Evolutionary conservation across 1,284 basidiomycete species (phyloP), one percentile per base, ranked within the genome.

Genomic region (Phylloboletellus chloephorus): DNA sequence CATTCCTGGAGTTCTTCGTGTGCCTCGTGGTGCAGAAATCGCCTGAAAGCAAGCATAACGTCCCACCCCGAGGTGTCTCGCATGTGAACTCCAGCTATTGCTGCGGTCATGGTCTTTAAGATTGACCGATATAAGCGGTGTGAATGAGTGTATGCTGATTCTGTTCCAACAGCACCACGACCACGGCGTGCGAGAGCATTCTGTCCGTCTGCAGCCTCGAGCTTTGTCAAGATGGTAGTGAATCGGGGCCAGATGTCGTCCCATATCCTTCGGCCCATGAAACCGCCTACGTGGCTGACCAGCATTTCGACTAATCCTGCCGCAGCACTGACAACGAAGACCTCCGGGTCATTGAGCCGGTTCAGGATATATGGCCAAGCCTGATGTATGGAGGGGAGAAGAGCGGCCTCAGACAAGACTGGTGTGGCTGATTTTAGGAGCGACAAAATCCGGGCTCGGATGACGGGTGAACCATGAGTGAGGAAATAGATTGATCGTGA

Each of bases 201-300:
- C 15, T 66, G 61, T 20, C 67, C 56, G 53, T 93, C 88, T 10
- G 71, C 74, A 13, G 58, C 61, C 32, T 79, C 74, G 17, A 92
- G 72, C 19, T 67, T 69, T 3, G 58, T 60, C 29, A 94, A 63
- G 42, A 93, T 69, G 4, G 51, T 56, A 28, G 67, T 67, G 55
- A 94, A 87, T 20, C 74, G 76, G 2, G 93, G 93, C 91, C 92
- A 95, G 12, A 90, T 75, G 50, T 95, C 88, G 49, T 94, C 88
- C 74, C 90, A 83, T 13, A 96, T 74, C 37, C 85, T 71, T 21
- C 78, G 69, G 33, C 74, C 76, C 85, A 96, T 90, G 65, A 89
- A 94, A 38, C 77, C 76, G 11, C 91, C 91, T 15, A 82, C 77
- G 50, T 86, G 69, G 24, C 55, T 64, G 0, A 79, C 74, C 19